Base-by-base conservation (phyloP, 2,329 filamentous ascomycete species). In the Xylariaceae sp. region DNA sequence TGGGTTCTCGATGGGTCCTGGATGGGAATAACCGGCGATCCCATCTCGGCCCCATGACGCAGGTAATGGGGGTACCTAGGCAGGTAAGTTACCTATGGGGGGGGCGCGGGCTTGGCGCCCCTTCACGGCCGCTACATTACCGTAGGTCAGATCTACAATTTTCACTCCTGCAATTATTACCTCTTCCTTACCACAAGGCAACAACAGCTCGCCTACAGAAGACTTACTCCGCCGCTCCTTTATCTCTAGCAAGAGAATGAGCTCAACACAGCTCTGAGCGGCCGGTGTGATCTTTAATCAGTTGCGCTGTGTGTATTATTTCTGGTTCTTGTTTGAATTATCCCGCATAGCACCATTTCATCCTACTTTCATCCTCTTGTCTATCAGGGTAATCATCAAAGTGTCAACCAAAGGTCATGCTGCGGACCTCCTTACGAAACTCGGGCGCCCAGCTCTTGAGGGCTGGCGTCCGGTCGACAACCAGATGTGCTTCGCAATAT, bases 371-470 rank as follows among this genome's bases (percentile, higher is more conserved):
- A 43, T 6, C 39, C 29, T 43, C 35, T 39, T 56, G 59, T 55
- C 53, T 49, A 47, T 43, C 35, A 19, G 53, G 62, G 56, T 54
- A 59, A 59, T 66, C 52, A 51, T 66, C 53, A 49, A 51, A 68
- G 68, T 69, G 70, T 72, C 65, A 69, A 66, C 66, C 65, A 67
- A 69, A 71, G 75, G 80, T 73, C 76, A 90, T 90, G 87, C 80
- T 89, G 80, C 84, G 85, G 76, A 81, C 80, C 71, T 82, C 84
- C 63, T 73, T 89, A 64, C 79, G 79, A 67, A 80, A 80, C 73
- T 82, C 83, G 73, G 80, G 83, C 76, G 78, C 79, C 70, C 80
- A 81, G 76, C 80, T 88, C 73, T 72, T 82, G 50, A 74, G 75
- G 68, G 77, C 78, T 72, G 77, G 77, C 73, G 76, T 74, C 70